These are phyloP conservation scores for Clonostachys rhizophaga DNA, from an alignment of 2,329 filamentous ascomycete genomes.

Conservation along the genomic window DNA sequence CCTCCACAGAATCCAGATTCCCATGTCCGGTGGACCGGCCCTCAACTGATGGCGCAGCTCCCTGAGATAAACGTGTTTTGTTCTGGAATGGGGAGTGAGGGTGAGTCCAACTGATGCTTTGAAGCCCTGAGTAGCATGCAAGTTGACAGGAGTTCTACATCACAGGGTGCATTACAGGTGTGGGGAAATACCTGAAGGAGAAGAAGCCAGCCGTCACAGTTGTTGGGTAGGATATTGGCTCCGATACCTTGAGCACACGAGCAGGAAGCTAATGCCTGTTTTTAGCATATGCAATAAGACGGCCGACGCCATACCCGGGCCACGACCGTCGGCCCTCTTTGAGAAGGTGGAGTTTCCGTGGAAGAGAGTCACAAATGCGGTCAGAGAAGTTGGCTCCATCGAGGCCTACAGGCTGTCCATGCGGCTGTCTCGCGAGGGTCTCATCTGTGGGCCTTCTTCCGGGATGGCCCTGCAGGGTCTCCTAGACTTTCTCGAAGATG, in stretches of 20 bases:
- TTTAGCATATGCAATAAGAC: not conserved
- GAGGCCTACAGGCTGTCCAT: constrained; percentile 49
- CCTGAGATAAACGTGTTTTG: constrained; percentile 52
- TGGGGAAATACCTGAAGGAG: not conserved
- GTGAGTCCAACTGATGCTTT: constrained; percentile 15
- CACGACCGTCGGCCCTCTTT: not conserved
- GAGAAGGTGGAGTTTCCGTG: constrained; percentile 45
- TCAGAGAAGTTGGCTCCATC: constrained; percentile 49
- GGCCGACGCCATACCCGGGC: constrained; percentile 16
- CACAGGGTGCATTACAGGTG: not conserved
- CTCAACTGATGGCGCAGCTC: constrained; percentile 50
- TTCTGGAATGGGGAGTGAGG: constrained; percentile 51
- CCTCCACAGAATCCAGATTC: constrained; percentile 40
- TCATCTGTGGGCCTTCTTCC: constrained; percentile 57
- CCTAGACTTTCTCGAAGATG: constrained; percentile 41
- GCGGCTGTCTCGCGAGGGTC: constrained; percentile 47
- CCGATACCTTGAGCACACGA: too few relatives aligned
- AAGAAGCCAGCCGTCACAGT: constrained; percentile 19
- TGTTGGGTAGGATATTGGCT: not conserved
- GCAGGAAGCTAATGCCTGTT: not conserved
- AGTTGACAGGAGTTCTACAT: not conserved
- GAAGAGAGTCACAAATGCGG: constrained; percentile 45
- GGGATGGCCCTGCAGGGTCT: constrained; percentile 52
- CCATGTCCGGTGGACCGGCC: constrained; percentile 53
- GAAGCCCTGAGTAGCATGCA: too few relatives aligned